A percentile compares a stretch with the other conserved stretches of the same genome.
Evolutionary conservation across 2,329 filamentous ascomycete genomes (phyloP).

Genomic region (Neoascochyta sp.): DNA sequence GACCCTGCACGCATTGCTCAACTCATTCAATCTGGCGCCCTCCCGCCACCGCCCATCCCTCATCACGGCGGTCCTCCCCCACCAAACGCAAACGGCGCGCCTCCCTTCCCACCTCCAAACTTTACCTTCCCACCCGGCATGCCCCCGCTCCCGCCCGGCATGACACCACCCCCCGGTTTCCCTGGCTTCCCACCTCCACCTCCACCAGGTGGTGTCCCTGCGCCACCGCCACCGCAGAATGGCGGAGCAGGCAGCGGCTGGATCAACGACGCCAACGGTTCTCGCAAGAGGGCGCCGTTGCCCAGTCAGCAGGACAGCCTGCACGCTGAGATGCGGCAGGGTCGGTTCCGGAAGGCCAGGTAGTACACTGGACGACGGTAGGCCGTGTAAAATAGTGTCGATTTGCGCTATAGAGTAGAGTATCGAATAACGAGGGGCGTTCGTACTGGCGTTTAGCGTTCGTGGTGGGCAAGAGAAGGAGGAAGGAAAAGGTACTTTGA

Average conservation of each 20-base stretch:
- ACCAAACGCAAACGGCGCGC: slow-evolving; percentile 15
- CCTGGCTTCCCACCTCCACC: slow-evolving; percentile 9
- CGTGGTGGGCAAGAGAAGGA: too few relatives aligned
- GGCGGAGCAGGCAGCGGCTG: slow-evolving; percentile 24
- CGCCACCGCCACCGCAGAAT: slow-evolving; percentile 18
- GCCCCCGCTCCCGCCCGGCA: slow-evolving; percentile 36
- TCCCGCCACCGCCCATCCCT: slow-evolving; percentile 37
- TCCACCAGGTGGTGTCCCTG: slow-evolving; percentile 9
- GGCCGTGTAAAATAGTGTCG: too few relatives aligned
- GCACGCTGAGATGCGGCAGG: slow-evolving; percentile 67
- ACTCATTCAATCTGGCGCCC: slow-evolving; percentile 32
- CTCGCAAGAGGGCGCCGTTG: slow-evolving; percentile 58
- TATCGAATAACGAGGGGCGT: too few relatives aligned
- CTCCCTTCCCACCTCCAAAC: slow-evolving; percentile 25
- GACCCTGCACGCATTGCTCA: slow-evolving; percentile 33
- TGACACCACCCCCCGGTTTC: slow-evolving; percentile 27
- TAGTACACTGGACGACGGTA: too few relatives aligned
- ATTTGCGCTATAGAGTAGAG: too few relatives aligned
- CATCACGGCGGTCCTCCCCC: slow-evolving; percentile 21
- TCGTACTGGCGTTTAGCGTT: too few relatives aligned
- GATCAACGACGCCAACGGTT: slow-evolving; percentile 6
- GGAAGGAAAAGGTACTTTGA: too few relatives aligned
- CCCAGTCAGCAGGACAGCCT: slow-evolving; percentile 83
- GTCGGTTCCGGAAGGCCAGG: slow-evolving; percentile 43
- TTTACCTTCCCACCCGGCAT: slow-evolving; percentile 37